Evolutionary conservation across 78 protist species (phyloP), one percentile per base, ranked within the genome.

Genomic region (Cavenderia fasciculata): DNA sequence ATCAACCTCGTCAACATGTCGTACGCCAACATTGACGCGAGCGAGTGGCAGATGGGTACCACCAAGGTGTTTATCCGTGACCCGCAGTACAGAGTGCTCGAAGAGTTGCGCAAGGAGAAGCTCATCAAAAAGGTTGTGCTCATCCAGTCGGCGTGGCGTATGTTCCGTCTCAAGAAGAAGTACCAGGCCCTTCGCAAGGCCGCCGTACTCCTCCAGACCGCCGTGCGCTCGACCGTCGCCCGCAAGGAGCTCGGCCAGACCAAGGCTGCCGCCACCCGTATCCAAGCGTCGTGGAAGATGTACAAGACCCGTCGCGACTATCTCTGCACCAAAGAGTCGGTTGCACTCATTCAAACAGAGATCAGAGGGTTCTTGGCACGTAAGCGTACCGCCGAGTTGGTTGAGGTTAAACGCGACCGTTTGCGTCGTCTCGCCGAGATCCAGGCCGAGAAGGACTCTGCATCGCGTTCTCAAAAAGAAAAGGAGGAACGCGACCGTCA

Each of bases 21-120:
- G 14, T 27, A 5, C 1, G 16, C 16, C 19, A 78, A 78, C 21
- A 78, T 89, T 2, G 73, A 61, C 3, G 27, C 25, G 5, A 68
- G 46, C 27, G 91, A 73, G 27, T 65, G 86, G 77, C 87, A 79
- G 70, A 7, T 78, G 18, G 94, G 94, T 68, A 21, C 51, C 18
- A 78, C 89, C 33, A 90, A 90, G 47, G 78, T 90, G 0, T 90
- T 90, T n/a, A 90, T 90, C 49, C 66, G 87, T 59, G 93, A 87
- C 63, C 63, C 69, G 12, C 93, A 87, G 49, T 75, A 51, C 34
- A 5, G 74, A 2, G n/a, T 34, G 29, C 59, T 77, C 23, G 87
- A 72, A 14, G 66, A 87, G 29, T 46, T 63, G 4, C 33, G 88
- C 29, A 75, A 74, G 71, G 59, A 47, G 19, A 61, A 87, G 33